A percentile compares a stretch with the other conserved stretches of the same genome.
Evolutionary conservation across 345 rosid genomes (phyloP).

Genomic region (Adansonia digitata): DNA sequence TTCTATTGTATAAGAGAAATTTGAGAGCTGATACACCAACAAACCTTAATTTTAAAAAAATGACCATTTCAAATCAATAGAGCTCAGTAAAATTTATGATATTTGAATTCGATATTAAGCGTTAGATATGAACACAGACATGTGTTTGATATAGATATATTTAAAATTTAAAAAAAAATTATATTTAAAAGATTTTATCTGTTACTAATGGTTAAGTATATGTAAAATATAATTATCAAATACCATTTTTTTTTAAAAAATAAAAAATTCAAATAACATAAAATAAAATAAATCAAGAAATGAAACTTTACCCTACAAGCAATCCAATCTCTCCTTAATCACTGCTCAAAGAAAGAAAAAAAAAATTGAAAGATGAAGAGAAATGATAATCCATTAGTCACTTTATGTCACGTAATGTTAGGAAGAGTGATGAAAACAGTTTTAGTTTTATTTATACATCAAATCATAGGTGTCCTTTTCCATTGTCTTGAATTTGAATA

Average conservation of each 20-base stretch:
- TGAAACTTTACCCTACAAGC: neutral
- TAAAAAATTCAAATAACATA: too few species aligned
- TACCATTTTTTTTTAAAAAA: too few species aligned
- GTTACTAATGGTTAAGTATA: too few species aligned
- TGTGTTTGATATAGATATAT: too few species aligned
- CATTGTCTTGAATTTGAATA: neutral
- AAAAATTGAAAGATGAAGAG: neutral
- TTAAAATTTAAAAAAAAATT: too few species aligned
- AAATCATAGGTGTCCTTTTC: neutral
- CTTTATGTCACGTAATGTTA: conserved; percentile 15
- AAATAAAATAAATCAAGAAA: neutral
- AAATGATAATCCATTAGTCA: conserved; percentile 8
- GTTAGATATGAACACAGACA: too few species aligned
- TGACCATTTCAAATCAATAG: neutral
- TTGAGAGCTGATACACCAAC: neutral
- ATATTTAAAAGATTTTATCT: too few species aligned
- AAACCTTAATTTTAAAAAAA: neutral
- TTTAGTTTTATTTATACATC: neutral
- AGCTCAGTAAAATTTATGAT: too few species aligned
- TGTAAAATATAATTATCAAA: too few species aligned
- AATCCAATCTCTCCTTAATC: neutral
- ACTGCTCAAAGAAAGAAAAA: neutral
- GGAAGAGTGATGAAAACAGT: neutral
- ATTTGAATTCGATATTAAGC: too few species aligned
- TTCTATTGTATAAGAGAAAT: too few species aligned